Percentiles rank a stretch among this genome's conserved stretches.
Conservation (phyloP, 1,284 basidiomycete genomes). For the Cryptococcus sp. region DNA sequence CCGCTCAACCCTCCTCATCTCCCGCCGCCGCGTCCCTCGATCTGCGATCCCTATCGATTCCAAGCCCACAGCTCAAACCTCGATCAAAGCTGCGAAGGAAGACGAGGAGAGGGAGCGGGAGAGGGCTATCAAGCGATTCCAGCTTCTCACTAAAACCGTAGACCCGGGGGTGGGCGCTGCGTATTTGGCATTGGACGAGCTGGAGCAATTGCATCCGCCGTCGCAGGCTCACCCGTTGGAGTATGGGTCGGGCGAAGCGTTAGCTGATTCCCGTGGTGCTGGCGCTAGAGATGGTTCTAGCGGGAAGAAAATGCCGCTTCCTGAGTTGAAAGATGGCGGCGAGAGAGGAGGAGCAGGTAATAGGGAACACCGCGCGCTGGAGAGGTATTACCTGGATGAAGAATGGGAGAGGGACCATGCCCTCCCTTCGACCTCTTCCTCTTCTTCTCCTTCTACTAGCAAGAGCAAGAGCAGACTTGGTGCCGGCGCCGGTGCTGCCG, state of each 20-base stretch:
- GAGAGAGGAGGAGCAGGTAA: conserved; percentile 12
- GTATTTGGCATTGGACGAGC: conserved; percentile 30
- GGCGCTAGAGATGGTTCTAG: not conserved
- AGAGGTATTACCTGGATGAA: conserved; percentile 38
- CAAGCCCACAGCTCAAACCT: not conserved
- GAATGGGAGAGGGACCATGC: conserved; percentile 31
- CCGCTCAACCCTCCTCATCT: conserved; percentile 35
- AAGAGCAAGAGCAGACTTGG: too few relatives aligned
- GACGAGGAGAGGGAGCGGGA: conserved; percentile 25
- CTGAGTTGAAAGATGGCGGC: conserved; percentile 1
- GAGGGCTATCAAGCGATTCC: conserved; percentile 42
- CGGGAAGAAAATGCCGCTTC: conserved; percentile 8
- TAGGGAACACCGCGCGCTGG: conserved; percentile 31
- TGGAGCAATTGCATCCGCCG: not conserved
- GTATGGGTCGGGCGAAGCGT: conserved; percentile 20
- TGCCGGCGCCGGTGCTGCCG: too few relatives aligned
- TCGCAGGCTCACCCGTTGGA: conserved; percentile 20
- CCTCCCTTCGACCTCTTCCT: too few relatives aligned
- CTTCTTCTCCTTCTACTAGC: too few relatives aligned
- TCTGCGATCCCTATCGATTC: conserved; percentile 4
- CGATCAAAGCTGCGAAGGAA: conserved; percentile 5
- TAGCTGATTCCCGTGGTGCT: not conserved
- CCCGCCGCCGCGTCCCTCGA: conserved; percentile 22
- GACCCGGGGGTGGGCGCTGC: conserved; percentile 36
- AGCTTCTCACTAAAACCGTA: conserved; percentile 41